Evolutionary conservation across 352 stramenopile genomes (phyloP).

Genomic region (Globisporangium ultimum): DNA sequence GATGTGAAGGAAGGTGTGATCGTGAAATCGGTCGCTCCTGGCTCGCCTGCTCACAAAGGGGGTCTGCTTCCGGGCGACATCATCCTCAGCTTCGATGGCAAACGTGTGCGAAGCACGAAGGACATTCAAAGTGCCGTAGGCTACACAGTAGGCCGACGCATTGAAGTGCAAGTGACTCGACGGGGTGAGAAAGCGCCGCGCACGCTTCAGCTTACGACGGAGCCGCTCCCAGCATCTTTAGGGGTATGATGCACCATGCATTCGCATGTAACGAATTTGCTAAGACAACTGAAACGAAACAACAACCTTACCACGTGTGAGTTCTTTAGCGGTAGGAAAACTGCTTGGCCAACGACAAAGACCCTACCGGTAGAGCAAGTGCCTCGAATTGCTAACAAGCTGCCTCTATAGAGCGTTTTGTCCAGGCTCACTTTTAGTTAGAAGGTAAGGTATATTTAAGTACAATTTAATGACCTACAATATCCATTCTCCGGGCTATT

Average conservation of each 20-base stretch:
- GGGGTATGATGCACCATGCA: conserved; percentile 4
- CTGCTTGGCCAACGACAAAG: too few species aligned
- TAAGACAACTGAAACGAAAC: too few species aligned
- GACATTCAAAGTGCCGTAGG: conserved; percentile 68
- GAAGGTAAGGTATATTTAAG: too few species aligned
- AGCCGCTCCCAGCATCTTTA: conserved; percentile 47
- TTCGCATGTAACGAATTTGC: too few species aligned
- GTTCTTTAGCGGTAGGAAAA: too few species aligned
- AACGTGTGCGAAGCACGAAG: conserved; percentile 67
- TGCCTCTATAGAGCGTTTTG: too few species aligned
- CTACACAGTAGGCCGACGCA: conserved; percentile 69
- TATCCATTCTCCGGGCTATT: too few species aligned
- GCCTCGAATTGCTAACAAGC: too few species aligned
- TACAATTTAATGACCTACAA: too few species aligned
- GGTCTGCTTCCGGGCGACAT: conserved; percentile 71
- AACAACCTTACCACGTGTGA: background rate
- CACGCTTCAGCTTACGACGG: conserved; percentile 54
- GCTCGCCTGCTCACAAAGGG: conserved; percentile 77
- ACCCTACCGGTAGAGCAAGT: background rate
- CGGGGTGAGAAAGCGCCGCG: conserved; percentile 43
- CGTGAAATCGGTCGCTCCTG: conserved; percentile 73
- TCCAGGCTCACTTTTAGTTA: too few species aligned
- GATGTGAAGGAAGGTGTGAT: conserved; percentile 80
- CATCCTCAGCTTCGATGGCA: conserved; percentile 76
- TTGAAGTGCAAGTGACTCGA: conserved; percentile 64